Evolutionary conservation across 768 basidiomycete genomes (phyloP).

Genomic region (Podaxis sp.): DNA sequence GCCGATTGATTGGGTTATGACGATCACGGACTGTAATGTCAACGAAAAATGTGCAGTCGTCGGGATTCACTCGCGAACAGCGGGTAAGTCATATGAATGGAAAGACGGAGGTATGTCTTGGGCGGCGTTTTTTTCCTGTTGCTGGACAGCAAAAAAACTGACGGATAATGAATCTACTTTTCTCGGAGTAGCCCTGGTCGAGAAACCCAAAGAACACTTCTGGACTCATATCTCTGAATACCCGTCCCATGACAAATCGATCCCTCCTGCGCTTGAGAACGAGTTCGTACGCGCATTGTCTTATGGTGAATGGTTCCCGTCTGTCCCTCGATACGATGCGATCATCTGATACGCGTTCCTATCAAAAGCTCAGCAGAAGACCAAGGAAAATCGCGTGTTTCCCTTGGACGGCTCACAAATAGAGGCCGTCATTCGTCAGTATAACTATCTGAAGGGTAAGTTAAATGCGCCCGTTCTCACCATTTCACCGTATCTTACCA

Average conservation of each 20-base stretch:
- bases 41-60: constrained; percentile 26
- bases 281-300: constrained; percentile 28
- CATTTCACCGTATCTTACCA: background rate
- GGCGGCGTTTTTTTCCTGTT: background rate
- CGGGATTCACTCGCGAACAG: constrained; percentile 32
- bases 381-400: constrained; percentile 24
- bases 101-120: constrained; percentile 25
- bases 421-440: constrained; percentile 33
- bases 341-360: constrained; percentile 10
- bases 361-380: constrained; percentile 26
- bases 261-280: constrained; percentile 30
- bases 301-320: constrained; percentile 22
- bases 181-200: constrained; percentile 20
- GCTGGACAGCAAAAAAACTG: background rate
- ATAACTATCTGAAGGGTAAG: constrained; percentile 32
- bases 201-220: constrained; percentile 28
- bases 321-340: background rate
- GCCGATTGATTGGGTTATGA: constrained; percentile 36
- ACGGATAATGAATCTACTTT: background rate
- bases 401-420: constrained; percentile 34
- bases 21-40: constrained; percentile 30
- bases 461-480: background rate
- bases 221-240: constrained; percentile 41
- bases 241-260: constrained; percentile 33
- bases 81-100: constrained; percentile 30